A percentile compares a stretch with the other conserved stretches of the same genome.
Evolutionary conservation across 352 stramenopile species (phyloP).

Genomic region (Pythium plurisporium): DNA sequence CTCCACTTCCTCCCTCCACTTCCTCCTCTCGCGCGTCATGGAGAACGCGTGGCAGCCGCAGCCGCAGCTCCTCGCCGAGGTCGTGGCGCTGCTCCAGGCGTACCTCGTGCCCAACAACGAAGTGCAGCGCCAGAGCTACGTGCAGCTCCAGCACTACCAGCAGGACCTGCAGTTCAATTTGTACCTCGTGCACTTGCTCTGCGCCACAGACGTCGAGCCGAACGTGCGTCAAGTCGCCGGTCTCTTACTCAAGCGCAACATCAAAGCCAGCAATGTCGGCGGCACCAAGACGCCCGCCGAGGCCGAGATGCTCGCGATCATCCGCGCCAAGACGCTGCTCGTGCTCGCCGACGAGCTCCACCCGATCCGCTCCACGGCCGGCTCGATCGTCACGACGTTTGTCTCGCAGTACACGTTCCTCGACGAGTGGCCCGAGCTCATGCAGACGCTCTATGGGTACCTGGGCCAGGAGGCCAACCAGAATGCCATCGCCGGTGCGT

Average conservation of each 20-base stretch:
- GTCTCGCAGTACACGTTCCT: slow-evolving; percentile 85
- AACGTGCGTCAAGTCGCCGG: slow-evolving; percentile 76
- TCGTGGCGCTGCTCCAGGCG: slow-evolving; percentile 72
- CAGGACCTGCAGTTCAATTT: slow-evolving; percentile 88
- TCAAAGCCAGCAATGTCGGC: slow-evolving; percentile 70
- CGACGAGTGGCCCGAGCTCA: slow-evolving; percentile 87
- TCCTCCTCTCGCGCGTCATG: slow-evolving; percentile 19
- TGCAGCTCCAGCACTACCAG: slow-evolving; percentile 83
- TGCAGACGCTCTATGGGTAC: slow-evolving; percentile 57
- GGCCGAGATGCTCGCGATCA: slow-evolving; percentile 74
- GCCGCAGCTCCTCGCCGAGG: slow-evolving; percentile 63
- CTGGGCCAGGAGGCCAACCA: slow-evolving; percentile 60
- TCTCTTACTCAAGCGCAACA: slow-evolving; percentile 83
- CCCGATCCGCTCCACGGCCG: slow-evolving; percentile 74
- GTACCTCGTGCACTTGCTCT: slow-evolving; percentile 85
- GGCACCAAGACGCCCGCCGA: slow-evolving; percentile 45
- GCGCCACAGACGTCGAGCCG: slow-evolving; percentile 43
- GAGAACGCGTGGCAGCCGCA: slow-evolving; percentile 71
- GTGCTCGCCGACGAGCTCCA: slow-evolving; percentile 58
- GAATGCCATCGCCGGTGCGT: slow-evolving; percentile 72
- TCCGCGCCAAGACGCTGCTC: slow-evolving; percentile 68
- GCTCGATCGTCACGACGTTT: slow-evolving; percentile 81
- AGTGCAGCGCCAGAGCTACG: slow-evolving; percentile 76
- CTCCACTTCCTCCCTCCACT: not conserved
- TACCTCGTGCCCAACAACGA: slow-evolving; percentile 85